Evolutionary conservation across 2,329 filamentous ascomycete genomes (phyloP).

Genomic region (Fusarium sacchari): DNA sequence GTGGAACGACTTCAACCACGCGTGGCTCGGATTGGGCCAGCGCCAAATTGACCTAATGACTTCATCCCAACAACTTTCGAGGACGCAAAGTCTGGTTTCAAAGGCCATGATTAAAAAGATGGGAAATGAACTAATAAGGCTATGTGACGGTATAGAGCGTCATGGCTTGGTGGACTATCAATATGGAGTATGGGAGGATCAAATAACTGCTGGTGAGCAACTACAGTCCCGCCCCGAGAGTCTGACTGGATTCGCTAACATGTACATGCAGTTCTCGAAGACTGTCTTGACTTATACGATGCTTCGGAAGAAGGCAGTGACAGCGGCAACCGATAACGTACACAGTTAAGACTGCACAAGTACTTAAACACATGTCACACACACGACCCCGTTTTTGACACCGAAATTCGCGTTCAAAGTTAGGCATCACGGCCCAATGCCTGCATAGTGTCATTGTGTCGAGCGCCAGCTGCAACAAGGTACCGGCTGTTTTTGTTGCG

Average conservation of each 20-base stretch:
- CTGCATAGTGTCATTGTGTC: slow-evolving; percentile 14
- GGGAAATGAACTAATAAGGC: slow-evolving; percentile 81
- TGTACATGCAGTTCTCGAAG: slow-evolving; percentile 48
- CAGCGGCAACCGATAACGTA: slow-evolving; percentile 41
- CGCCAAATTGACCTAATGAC: slow-evolving; percentile 82
- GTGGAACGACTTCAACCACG: slow-evolving; percentile 95
- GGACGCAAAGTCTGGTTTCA: slow-evolving; percentile 71
- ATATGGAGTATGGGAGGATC: slow-evolving; percentile 95
- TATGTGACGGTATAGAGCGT: slow-evolving; percentile 88
- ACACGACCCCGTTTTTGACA: not conserved
- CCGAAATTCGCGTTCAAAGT: slow-evolving; percentile 6
- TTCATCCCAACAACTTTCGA: slow-evolving; percentile 65
- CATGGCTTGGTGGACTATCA: slow-evolving; percentile 98
- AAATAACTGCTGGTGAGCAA: slow-evolving; percentile 80
- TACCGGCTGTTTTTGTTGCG: not conserved
- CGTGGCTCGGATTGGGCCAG: slow-evolving; percentile 86
- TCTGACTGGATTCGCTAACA: slow-evolving; percentile 18
- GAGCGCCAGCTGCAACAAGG: not conserved
- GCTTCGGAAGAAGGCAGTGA: slow-evolving; percentile 49
- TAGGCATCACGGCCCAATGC: slow-evolving; percentile 14
- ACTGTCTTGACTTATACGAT: slow-evolving; percentile 59
- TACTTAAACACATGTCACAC: not conserved
- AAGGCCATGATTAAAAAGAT: slow-evolving; percentile 78
- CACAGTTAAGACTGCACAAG: not conserved
- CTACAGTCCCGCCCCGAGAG: not conserved